A percentile compares a stretch with the other conserved stretches of the same genome.
phyloP scores from a whole-genome alignment of 2,329 filamentous ascomycete species.

The Periconia macrospinosa region DNA sequence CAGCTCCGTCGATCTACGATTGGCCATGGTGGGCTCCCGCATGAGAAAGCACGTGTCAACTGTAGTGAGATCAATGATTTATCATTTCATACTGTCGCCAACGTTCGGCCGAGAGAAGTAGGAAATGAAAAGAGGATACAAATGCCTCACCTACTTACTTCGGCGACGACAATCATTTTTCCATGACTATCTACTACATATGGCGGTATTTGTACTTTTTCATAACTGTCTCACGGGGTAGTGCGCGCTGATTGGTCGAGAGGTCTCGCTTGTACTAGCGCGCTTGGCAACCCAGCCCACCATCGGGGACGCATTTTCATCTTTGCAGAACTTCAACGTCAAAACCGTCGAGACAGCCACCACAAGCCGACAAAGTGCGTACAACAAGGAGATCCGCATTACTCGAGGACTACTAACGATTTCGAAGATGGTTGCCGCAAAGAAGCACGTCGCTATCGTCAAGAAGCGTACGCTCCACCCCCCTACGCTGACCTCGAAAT shows the following conservation, averaged over 20 bases:
- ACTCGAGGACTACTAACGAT: constrained; percentile 23
- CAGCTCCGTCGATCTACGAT: too few species aligned
- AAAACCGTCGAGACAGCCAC: constrained; percentile 32
- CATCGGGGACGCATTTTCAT: constrained; percentile 15
- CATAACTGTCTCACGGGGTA: too few species aligned
- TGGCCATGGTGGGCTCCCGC: too few species aligned
- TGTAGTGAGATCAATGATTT: too few species aligned
- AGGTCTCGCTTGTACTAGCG: constrained; percentile 29
- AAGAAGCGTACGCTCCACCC: constrained; percentile 89
- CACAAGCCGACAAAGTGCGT: constrained; percentile 42
- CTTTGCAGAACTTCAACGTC: constrained; percentile 17
- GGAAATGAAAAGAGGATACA: too few species aligned
- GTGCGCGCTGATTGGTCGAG: background rate
- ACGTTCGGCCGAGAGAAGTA: too few species aligned
- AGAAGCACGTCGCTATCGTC: constrained; percentile 99
- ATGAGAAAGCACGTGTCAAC: too few species aligned
- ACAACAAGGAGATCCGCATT: constrained; percentile 5
- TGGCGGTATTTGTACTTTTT: too few species aligned
- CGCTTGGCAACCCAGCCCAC: constrained; percentile 17
- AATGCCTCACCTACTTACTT: too few species aligned
- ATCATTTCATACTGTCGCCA: too few species aligned
- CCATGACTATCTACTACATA: too few species aligned
- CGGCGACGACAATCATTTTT: too few species aligned
- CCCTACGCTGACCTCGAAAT: constrained; percentile 23
- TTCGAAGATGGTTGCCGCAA: constrained; percentile 91